Evolutionary conservation across 139 green algal species (phyloP).

Genomic region (Chara braunii): DNA sequence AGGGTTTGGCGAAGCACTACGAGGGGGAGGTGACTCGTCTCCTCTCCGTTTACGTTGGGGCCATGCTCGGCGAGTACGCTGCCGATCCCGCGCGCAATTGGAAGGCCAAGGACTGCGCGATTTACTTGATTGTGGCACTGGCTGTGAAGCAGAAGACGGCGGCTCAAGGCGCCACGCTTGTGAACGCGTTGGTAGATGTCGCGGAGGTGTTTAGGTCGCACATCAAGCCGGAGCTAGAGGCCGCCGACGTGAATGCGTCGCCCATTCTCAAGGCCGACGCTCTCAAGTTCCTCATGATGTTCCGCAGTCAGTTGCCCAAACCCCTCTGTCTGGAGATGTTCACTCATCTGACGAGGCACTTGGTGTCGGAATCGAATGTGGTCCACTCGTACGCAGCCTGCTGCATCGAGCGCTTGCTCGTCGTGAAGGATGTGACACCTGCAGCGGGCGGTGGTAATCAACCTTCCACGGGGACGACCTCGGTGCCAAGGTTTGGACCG

Average conservation of each 20-base stretch:
- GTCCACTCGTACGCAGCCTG: slow-evolving; percentile 95
- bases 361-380: slow-evolving; percentile 70
- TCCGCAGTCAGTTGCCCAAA: slow-evolving; percentile 66
- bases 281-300: slow-evolving; percentile 93
- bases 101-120: slow-evolving; percentile 88
- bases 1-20: slow-evolving; percentile 27
- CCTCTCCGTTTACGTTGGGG: slow-evolving; percentile 68
- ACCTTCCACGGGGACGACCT: background rate
- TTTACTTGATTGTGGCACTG: slow-evolving; percentile 90
- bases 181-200: slow-evolving; percentile 84
- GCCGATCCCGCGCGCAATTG: slow-evolving; percentile 57
- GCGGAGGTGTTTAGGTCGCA: slow-evolving; percentile 75
- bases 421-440: slow-evolving; percentile 48
- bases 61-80: slow-evolving; percentile 64
- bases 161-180: slow-evolving; percentile 72
- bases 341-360: slow-evolving; percentile 54
- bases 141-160: slow-evolving; percentile 74
- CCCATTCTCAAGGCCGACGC: slow-evolving; percentile 88
- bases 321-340: slow-evolving; percentile 54
- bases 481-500: slow-evolving; percentile 46
- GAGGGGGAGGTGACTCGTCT: slow-evolving; percentile 59
- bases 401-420: slow-evolving; percentile 76
- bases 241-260: slow-evolving; percentile 48
- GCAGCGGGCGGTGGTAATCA: background rate
- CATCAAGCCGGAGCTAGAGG: slow-evolving; percentile 73